Evolutionary conservation across 306 rosid species (phyloP).

Genomic region (Arachis hypogaea): DNA sequence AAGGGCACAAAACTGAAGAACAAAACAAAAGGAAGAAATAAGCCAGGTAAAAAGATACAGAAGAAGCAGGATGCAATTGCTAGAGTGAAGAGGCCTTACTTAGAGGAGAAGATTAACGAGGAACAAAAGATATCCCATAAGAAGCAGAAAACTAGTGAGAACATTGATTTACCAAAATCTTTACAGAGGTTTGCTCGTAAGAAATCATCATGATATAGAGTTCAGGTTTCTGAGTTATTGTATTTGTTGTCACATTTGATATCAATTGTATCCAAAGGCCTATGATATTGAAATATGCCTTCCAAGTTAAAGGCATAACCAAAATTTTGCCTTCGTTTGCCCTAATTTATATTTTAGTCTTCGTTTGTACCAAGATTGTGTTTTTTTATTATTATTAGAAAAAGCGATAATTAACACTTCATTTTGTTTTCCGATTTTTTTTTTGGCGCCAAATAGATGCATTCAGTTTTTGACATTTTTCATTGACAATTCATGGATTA

Average conservation of each 20-base stretch:
- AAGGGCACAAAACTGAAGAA: slow-evolving; percentile 66
- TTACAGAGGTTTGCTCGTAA: slow-evolving; percentile 75
- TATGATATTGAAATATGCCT: slow-evolving; percentile 26
- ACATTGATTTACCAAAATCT: slow-evolving; percentile 63
- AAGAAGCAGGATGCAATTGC: slow-evolving; percentile 66
- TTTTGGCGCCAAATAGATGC: no score
- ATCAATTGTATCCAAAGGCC: slow-evolving; percentile 10
- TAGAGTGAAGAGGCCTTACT: slow-evolving; percentile 72
- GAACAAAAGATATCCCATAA: slow-evolving; percentile 55
- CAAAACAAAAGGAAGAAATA: slow-evolving; percentile 89
- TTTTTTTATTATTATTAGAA: not conserved
- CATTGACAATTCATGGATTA: no score
- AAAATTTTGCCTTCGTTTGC: slow-evolving; percentile 23
- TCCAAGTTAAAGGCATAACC: slow-evolving; percentile 1
- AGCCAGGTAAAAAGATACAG: slow-evolving; percentile 61
- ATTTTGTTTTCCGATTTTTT: no score
- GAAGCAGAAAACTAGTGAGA: slow-evolving; percentile 61
- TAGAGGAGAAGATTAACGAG: slow-evolving; percentile 63
- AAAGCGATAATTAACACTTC: not conserved
- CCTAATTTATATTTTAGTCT: not conserved
- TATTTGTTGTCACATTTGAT: slow-evolving; percentile 21
- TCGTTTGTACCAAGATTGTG: no score
- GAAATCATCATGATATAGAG: slow-evolving; percentile 47
- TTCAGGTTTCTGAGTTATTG: slow-evolving; percentile 16
- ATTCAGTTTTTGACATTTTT: no score